These are phyloP conservation scores for Fusarium sp. DNA, from an alignment of 2,329 filamentous ascomycete species.

Conservation along the genomic window DNA sequence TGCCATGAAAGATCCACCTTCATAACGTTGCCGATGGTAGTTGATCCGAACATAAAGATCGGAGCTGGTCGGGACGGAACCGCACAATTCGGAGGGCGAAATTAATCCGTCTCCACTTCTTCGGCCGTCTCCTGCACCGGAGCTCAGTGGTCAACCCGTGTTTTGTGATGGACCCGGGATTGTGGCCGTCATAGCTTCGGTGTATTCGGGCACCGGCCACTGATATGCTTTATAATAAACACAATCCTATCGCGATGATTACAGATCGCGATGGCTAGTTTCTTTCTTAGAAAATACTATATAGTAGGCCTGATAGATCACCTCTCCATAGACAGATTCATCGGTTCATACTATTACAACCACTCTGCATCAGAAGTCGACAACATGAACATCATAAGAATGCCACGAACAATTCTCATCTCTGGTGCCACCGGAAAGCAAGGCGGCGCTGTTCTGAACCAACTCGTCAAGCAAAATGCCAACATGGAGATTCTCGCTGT, in stretches of 20 bases:
- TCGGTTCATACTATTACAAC: background rate
- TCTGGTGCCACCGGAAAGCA: constrained; percentile 52
- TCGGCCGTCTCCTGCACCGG: background rate
- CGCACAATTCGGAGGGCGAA: constrained; percentile 17
- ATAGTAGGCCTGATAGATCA: background rate
- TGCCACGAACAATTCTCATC: constrained; percentile 44
- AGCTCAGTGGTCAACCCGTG: background rate
- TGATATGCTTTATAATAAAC: background rate
- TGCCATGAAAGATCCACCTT: background rate
- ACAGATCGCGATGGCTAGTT: background rate
- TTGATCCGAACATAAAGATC: constrained; percentile 2
- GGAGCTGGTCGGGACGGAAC: background rate
- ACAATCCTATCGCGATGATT: background rate
- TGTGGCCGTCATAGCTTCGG: background rate
- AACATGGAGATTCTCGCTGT: constrained; percentile 65
- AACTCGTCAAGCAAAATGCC: constrained; percentile 44
- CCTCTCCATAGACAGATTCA: background rate
- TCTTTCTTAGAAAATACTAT: background rate
- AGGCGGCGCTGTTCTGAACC: constrained; percentile 48
- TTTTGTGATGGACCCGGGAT: background rate
- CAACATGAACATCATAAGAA: background rate
- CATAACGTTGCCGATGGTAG: background rate
- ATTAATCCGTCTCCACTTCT: constrained; percentile 13
- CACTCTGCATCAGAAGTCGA: background rate
- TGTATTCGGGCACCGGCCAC: background rate